phyloP scores from a whole-genome alignment of 306 rosid genomes.

The Neltuma alba region DNA sequence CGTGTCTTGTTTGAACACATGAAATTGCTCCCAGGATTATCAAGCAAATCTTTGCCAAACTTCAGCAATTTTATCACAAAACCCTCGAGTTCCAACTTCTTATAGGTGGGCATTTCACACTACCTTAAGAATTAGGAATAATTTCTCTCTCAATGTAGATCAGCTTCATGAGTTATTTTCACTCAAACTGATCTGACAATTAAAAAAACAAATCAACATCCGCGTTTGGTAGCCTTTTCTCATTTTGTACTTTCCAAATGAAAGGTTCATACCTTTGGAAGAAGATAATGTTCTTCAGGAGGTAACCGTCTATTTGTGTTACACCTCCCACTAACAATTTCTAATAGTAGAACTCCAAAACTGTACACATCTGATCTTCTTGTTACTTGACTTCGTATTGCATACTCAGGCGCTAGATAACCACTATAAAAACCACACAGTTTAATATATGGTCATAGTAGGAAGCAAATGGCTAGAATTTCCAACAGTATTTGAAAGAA shows the following conservation, averaged over 20 bases:
- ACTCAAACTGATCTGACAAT: not conserved
- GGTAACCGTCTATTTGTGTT: conserved; percentile 75
- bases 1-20: conserved; percentile 23
- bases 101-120: conserved; percentile 6
- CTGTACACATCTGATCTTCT: conserved; percentile 83
- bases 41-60: conserved; percentile 1
- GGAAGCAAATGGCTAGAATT: conserved; percentile 6
- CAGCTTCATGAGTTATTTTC: conserved; percentile 10
- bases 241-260: conserved; percentile 19
- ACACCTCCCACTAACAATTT: conserved; percentile 79
- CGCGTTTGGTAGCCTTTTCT: not conserved
- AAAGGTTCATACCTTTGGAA: conserved; percentile 57
- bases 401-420: conserved; percentile 89
- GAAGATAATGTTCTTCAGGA: conserved; percentile 67
- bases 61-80: not conserved
- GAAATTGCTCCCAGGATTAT: conserved; percentile 1
- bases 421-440: conserved; percentile 59
- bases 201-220: not conserved
- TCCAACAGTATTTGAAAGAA: not conserved
- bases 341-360: conserved; percentile 79
- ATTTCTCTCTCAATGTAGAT: conserved; percentile 17
- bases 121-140: not conserved
- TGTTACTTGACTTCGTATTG: conserved; percentile 82
- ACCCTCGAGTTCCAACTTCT: not conserved
- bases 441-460: conserved; percentile 6